phyloP scores from a whole-genome alignment of 2,329 filamentous ascomycete species.

The Acephala macrosclerotiorum region DNA sequence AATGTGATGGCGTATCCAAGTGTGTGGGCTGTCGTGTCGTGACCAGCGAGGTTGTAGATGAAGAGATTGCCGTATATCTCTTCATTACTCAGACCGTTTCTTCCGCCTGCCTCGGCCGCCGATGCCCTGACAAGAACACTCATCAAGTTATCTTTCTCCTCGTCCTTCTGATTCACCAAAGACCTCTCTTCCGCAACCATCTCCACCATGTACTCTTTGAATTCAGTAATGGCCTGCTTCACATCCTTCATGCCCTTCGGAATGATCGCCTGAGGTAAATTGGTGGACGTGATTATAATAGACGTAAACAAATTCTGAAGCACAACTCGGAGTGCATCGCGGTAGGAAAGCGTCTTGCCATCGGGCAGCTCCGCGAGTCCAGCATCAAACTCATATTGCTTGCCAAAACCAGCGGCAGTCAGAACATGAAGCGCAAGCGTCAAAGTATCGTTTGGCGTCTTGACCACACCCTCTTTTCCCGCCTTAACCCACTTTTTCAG shows the following conservation, averaged over 20 bases:
- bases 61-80: conserved; percentile 45
- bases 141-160: conserved; percentile 43
- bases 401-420: conserved; percentile 56
- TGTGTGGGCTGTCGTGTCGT: conserved; percentile 44
- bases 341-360: conserved; percentile 30
- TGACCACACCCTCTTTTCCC: conserved; percentile 22
- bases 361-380: conserved; percentile 23
- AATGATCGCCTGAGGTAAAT: conserved; percentile 7
- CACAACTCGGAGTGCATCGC: conserved; percentile 21
- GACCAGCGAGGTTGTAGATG: conserved; percentile 43
- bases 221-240: conserved; percentile 21
- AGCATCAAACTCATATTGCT: conserved; percentile 27
- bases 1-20: conserved; percentile 38
- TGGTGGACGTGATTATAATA: conserved; percentile 14
- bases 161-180: conserved; percentile 33
- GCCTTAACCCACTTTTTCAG: conserved; percentile 34
- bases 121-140: conserved; percentile 42
- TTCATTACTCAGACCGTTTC: conserved; percentile 43
- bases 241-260: conserved; percentile 16
- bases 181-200: conserved; percentile 31
- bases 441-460: conserved; percentile 51
- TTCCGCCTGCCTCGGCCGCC: conserved; percentile 33
- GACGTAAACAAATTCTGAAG: conserved; percentile 31
- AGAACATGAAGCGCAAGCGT: conserved; percentile 59
- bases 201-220: conserved; percentile 28